phyloP scores from a whole-genome alignment of 2,329 filamentous ascomycete genomes.

The Xylariales sp. region DNA sequence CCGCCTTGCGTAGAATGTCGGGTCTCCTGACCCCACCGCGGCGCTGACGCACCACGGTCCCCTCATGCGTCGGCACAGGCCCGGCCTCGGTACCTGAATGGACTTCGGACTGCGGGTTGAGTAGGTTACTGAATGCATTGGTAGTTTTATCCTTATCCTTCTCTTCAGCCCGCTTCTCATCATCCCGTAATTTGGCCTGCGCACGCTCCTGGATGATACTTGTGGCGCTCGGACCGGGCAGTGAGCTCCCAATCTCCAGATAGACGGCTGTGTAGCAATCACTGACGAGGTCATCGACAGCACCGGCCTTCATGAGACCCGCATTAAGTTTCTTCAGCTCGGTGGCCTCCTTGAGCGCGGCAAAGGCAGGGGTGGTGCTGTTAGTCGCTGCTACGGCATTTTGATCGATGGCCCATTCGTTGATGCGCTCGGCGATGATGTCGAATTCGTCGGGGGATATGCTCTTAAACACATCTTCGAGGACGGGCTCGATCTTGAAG shows the following conservation, averaged over 20 bases:
- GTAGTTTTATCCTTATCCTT: slow-evolving; percentile 27
- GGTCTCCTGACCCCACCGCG: slow-evolving; percentile 46
- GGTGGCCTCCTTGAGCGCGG: slow-evolving; percentile 53
- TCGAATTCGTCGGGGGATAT: slow-evolving; percentile 54
- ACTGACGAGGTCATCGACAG: slow-evolving; percentile 89
- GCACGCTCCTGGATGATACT: slow-evolving; percentile 41
- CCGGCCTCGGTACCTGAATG: slow-evolving; percentile 31
- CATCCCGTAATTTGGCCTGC: slow-evolving; percentile 9
- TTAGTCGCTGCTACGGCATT: not conserved
- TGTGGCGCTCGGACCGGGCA: slow-evolving; percentile 48
- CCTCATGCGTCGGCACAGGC: slow-evolving; percentile 28
- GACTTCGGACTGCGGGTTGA: slow-evolving; percentile 37
- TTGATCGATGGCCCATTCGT: slow-evolving; percentile 40
- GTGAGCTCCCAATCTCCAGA: slow-evolving; percentile 55
- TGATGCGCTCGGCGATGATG: slow-evolving; percentile 48
- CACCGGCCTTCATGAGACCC: slow-evolving; percentile 75
- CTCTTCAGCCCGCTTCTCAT: slow-evolving; percentile 30
- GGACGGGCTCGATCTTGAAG: slow-evolving; percentile 39
- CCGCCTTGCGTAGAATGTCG: slow-evolving; percentile 58
- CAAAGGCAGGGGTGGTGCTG: slow-evolving; percentile 37
- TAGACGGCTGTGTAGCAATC: slow-evolving; percentile 83
- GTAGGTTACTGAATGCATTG: slow-evolving; percentile 35
- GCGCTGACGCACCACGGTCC: slow-evolving; percentile 35
- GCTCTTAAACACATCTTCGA: slow-evolving; percentile 53
- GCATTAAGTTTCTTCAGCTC: slow-evolving; percentile 72